Evolutionary conservation across 208 protist genomes (phyloP).

Genomic region (Endotrypanum monterogeii): DNA sequence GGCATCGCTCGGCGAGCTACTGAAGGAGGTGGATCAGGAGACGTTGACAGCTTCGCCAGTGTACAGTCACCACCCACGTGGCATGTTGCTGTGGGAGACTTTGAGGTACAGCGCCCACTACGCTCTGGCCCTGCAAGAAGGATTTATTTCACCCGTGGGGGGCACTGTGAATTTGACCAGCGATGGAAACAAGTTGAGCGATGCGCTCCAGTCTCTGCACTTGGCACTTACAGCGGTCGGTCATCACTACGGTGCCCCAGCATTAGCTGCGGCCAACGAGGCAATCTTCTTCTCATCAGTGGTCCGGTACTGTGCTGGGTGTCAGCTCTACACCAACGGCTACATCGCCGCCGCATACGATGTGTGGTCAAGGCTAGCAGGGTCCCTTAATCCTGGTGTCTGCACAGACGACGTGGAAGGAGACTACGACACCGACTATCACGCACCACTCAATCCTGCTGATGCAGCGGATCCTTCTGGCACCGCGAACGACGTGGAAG

Average conservation of each 20-base stretch:
- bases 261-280: slow-evolving; percentile 18
- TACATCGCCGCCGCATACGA: slow-evolving; percentile 67
- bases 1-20: slow-evolving; percentile 22
- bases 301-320: slow-evolving; percentile 50
- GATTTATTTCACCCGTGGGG: slow-evolving; percentile 14
- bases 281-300: slow-evolving; percentile 61
- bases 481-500: not conserved
- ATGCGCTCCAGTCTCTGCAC: slow-evolving; percentile 32
- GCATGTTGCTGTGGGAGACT: slow-evolving; percentile 32
- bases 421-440: not conserved
- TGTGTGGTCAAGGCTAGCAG: slow-evolving; percentile 40
- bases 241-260: slow-evolving; percentile 40
- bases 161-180: not conserved
- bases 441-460: not conserved
- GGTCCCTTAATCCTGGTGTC: slow-evolving; percentile 23
- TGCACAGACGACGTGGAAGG: slow-evolving; percentile 5
- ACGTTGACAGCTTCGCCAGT: slow-evolving; percentile 20
- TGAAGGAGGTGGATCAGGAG: slow-evolving; percentile 40
- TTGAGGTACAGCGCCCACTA: slow-evolving; percentile 59
- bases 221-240: slow-evolving; percentile 41
- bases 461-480: not conserved
- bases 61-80: slow-evolving; percentile 1
- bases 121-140: slow-evolving; percentile 51
- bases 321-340: slow-evolving; percentile 43
- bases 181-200: not conserved